Conservation (phyloP, 805 yeast species). For the Cyberlindnera euphorbiae region DNA sequence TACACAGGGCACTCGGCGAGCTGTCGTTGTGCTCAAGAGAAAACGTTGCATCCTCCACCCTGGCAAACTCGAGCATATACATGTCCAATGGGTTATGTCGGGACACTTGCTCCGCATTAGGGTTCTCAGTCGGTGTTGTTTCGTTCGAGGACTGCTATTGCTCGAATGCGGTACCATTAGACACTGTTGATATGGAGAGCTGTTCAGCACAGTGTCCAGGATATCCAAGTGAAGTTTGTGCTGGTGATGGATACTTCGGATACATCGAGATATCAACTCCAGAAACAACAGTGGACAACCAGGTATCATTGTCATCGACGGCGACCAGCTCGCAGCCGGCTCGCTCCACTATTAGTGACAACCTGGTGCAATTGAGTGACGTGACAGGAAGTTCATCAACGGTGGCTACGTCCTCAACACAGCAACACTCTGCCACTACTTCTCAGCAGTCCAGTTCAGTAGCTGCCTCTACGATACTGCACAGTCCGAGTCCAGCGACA, state of each 20-base stretch:
- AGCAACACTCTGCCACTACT: constrained; percentile 12
- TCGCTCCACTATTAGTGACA: too few relatives aligned
- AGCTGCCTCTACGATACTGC: neutral
- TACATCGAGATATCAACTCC: constrained; percentile 28
- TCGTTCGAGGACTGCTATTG: constrained; percentile 40
- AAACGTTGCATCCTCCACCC: constrained; percentile 15
- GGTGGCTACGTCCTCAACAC: too few relatives aligned
- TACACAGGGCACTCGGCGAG: too few relatives aligned
- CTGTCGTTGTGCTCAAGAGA: constrained; percentile 17
- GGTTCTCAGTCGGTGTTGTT: constrained; percentile 44
- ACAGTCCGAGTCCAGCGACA: too few relatives aligned
- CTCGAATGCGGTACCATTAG: constrained; percentile 34
- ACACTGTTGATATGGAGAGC: constrained; percentile 29
- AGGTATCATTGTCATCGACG: too few relatives aligned
- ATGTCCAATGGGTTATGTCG: constrained; percentile 42
- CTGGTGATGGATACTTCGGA: constrained; percentile 36
- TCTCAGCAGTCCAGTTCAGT: constrained; percentile 7
- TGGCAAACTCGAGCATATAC: constrained; percentile 8
- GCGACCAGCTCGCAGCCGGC: too few relatives aligned
- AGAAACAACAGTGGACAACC: constrained; percentile 1
- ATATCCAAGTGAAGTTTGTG: constrained; percentile 35
- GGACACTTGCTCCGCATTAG: constrained; percentile 29
- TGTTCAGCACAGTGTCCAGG: constrained; percentile 42
- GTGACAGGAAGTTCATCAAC: too few relatives aligned
- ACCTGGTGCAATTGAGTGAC: too few relatives aligned